Evolutionary conservation across 495 filamentous ascomycete species (phyloP), one percentile per base, ranked within the genome.

Genomic region (Astrocystis sublimbata): DNA sequence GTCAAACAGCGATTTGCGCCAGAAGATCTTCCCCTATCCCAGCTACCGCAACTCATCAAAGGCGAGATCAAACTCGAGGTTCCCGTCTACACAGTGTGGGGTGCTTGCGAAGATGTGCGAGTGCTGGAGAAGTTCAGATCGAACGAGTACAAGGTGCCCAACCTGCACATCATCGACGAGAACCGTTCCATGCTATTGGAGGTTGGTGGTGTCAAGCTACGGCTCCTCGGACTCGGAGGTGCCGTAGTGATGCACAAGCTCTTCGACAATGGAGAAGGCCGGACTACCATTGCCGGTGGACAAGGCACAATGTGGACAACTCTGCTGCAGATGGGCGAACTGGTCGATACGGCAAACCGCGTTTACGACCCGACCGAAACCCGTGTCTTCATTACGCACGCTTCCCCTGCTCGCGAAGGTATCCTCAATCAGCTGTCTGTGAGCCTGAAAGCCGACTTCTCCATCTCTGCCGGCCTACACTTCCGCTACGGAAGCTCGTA

Each of bases 241-340:
- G 96, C 96, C 0, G 93, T 99, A 0, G 96, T 99, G 26, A 99
- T 99, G 96, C 96, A 99, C 81, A 99, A 99, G 82, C 86, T 99
- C 8, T 99, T 99, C 71, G 96, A 99, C 73, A 99, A 98, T 68
- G 96, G 96, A 30, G 96, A 99, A 70, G 96, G 96, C 54, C 87
- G 92, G 73, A 99, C 96, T 33, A 98, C 96, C 0, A 98, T 99
- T 73, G 94, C 96, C 24, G 96, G 96, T 69, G 96, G 96, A 24
- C 96, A 98, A 74, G 96, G 96, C 41, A 99, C 96, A 6, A 99
- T 99, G 96, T 99, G 96, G 96, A 98, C 96, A 8, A 99, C 96
- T 1, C 78, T 99, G 26, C 75, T 99, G 62, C 96, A 99, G 76
- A 98, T 99, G 91, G 96, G 96, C 50, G 96, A 99, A 77, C 81